Evolutionary conservation across 2,329 filamentous ascomycete genomes (phyloP).

Genomic region (Verruconis gallopava): DNA sequence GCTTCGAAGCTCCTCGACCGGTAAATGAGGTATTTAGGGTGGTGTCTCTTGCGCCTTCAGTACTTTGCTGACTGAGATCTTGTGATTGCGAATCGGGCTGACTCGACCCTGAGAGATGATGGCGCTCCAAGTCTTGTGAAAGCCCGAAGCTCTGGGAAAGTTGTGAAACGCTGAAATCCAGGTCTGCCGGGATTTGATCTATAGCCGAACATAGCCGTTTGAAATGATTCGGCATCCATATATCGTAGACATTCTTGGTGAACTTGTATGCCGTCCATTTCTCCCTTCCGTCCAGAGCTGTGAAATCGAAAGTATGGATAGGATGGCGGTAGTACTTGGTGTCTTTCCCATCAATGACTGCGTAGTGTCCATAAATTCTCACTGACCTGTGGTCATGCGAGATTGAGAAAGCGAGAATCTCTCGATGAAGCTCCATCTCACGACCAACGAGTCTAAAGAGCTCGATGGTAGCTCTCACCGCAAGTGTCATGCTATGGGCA

Average conservation of each 20-base stretch:
- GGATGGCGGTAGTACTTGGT: constrained; percentile 13
- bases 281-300: not conserved
- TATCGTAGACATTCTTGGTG: constrained; percentile 1
- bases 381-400: constrained; percentile 1
- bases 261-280: constrained; percentile 6
- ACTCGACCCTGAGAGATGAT: constrained; percentile 10
- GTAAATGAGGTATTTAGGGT: constrained; percentile 10
- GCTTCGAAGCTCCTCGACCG: constrained; percentile 9
- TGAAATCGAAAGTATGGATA: not conserved
- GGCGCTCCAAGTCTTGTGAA: constrained; percentile 10
- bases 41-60: constrained; percentile 9
- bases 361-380: constrained; percentile 5
- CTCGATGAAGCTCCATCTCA: constrained; percentile 23
- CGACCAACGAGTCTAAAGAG: not conserved
- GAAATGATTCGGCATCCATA: constrained; percentile 2
- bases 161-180: constrained; percentile 10
- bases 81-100: constrained; percentile 10
- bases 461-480: not conserved
- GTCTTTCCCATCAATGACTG: constrained; percentile 3
- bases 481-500: not conserved
- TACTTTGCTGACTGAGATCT: constrained; percentile 10
- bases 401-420: constrained; percentile 16
- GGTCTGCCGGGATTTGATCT: constrained; percentile 9
- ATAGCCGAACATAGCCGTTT: no score
- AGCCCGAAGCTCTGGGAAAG: constrained; percentile 10